Evolutionary conservation across 352 stramenopile species (phyloP), one percentile per base, ranked within the genome.

Genomic region (Phytophthora aleatoria): DNA sequence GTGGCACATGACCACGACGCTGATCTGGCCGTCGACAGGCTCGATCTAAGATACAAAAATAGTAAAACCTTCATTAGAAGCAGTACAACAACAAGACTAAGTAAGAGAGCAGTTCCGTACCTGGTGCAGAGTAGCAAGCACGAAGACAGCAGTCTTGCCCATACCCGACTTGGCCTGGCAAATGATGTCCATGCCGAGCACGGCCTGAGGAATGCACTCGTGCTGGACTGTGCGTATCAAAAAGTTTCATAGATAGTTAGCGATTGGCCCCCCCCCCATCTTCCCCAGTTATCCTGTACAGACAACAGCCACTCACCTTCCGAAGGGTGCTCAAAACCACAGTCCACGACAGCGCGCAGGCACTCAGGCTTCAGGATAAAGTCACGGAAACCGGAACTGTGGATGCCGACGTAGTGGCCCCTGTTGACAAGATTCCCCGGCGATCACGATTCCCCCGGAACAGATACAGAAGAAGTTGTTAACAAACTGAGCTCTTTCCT

Each of bases 131-230:
- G 97, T 99, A 16, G 98, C 96, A 47, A 99, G 80, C 5, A 99
- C 97, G 73, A 99, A 99, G 35, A 99, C 98, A 45, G 98, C 98
- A 0, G 98, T 99, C 86, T 99, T 99, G 66, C 98, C 98, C 98
- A 99, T 99, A 82, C 98, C 98, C 41, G 96, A 99, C 90, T 99
- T 99, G 61, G 98, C 98, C 79, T 99, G 98, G 83, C 97, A 99
- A 81, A 99, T 97, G 66, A 99, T 98, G 78, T 99, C 98, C 88
- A 99, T 99, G 48, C 98, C 98, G n/a, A 99, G 88, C 51, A 99
- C 95, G 38, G 98, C 97, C 77, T 99, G 97, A 26, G 98, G 98
- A 74, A 99, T 99, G 67, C 97, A 99, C 82, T 99, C 97, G 75
- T 99, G 97, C 79, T 99, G 96, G 53, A 99, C 96, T 97, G 71